Percentiles rank a stretch among this genome's conserved stretches.
Conservation (phyloP, 129 eudicot genomes). For the Tagetes erecta region DNA sequence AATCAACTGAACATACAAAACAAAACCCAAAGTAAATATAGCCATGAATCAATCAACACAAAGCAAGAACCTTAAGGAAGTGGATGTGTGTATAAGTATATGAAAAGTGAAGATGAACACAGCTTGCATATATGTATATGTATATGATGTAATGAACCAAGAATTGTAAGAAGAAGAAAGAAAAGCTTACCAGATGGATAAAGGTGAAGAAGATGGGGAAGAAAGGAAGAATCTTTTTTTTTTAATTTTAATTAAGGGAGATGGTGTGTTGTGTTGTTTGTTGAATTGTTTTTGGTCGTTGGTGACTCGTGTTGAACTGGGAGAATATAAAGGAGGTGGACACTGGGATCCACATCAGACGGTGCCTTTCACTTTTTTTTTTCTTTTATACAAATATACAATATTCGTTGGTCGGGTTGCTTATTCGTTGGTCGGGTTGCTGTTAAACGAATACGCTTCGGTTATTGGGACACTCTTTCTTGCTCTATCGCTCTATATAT, state of each 20-base stretch:
- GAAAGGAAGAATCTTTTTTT: constrained; percentile 35
- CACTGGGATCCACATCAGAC: constrained; percentile 46
- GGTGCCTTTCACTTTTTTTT: constrained; percentile 25
- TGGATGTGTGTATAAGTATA: not conserved
- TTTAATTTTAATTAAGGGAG: not conserved
- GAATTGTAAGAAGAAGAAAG: not conserved
- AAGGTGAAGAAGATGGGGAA: constrained; percentile 25
- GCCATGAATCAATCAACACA: constrained; percentile 9
- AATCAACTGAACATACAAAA: not conserved
- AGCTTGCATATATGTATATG: not conserved
- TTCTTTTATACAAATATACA: not conserved
- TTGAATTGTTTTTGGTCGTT: constrained; percentile 15
- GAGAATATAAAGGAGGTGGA: constrained; percentile 45
- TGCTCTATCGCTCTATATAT: too few species aligned
- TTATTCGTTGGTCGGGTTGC: too few species aligned
- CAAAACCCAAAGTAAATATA: not conserved
- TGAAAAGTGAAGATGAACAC: constrained; percentile 21
- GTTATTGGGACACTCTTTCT: too few species aligned
- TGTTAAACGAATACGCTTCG: too few species aligned
- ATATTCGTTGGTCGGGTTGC: constrained; percentile 10
- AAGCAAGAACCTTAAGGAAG: constrained; percentile 15
- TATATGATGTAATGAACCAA: constrained; percentile 13
- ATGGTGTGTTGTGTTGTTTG: not conserved
- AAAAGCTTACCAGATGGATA: constrained; percentile 23
- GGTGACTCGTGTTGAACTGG: constrained; percentile 31